Conservation (phyloP, 176 grass and related monocot species). For the Cenchrus purpureus region DNA sequence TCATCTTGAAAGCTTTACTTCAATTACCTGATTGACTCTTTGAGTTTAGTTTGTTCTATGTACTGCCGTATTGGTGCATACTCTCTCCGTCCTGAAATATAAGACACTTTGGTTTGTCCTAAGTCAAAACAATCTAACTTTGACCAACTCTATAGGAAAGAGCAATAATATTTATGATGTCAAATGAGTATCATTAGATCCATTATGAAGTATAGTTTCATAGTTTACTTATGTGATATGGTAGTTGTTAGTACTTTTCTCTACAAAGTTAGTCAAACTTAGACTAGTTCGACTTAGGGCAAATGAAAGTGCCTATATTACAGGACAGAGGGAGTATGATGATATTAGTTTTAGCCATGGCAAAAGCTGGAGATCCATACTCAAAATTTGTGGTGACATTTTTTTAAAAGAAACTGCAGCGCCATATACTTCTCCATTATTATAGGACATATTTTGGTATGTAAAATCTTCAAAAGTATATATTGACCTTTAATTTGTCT, state of each 20-base stretch:
- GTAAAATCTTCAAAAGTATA: neutral
- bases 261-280: no score
- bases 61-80: slow-evolving; percentile 6
- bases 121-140: no score
- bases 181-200: no score
- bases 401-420: neutral
- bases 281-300: no score
- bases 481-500: neutral
- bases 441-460: neutral
- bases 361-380: slow-evolving; percentile 2
- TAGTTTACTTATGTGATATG: no score
- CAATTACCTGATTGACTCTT: slow-evolving; percentile 5
- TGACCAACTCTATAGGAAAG: no score
- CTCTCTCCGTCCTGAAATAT: no score
- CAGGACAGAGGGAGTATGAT: neutral
- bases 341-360: slow-evolving; percentile 24
- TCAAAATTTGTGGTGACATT: slow-evolving; percentile 13
- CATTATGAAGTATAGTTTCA: no score
- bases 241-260: no score
- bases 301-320: no score
- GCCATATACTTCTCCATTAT: neutral
- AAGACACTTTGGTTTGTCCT: no score
- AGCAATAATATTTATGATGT: no score
- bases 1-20: neutral
- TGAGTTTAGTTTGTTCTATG: neutral